These are phyloP conservation scores for Seminavis robusta DNA, from an alignment of 108 stramenopile species.

Conservation along the genomic window DNA sequence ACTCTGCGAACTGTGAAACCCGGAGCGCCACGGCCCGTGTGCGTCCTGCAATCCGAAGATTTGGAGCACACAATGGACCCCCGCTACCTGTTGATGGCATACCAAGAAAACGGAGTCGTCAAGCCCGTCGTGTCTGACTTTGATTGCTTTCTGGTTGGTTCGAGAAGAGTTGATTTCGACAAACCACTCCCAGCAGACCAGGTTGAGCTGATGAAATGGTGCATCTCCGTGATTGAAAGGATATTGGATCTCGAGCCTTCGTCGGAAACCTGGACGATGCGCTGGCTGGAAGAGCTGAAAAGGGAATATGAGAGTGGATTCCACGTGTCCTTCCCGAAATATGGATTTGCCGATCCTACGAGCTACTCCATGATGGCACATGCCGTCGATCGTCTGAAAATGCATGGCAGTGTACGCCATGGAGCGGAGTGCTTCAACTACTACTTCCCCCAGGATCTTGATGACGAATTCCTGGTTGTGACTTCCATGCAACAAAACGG, in stretches of 20 bases:
- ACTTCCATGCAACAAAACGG: conserved; percentile 16
- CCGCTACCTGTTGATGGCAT: conserved; percentile 41
- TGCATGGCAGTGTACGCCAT: conserved; percentile 51
- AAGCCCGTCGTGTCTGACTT: conserved; percentile 62
- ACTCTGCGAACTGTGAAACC: conserved; percentile 21
- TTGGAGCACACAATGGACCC: conserved; percentile 38
- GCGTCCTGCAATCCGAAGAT: conserved; percentile 39
- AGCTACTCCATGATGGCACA: conserved; percentile 50
- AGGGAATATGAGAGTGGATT: conserved; percentile 14
- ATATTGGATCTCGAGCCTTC: too few relatives aligned
- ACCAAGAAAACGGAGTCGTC: conserved; percentile 47
- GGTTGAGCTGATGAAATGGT: conserved; percentile 41
- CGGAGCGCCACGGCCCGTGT: conserved; percentile 30
- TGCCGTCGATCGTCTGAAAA: conserved; percentile 30
- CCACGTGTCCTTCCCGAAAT: conserved; percentile 46
- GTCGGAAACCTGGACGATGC: too few relatives aligned
- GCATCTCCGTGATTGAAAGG: conserved; percentile 29
- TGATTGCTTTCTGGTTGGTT: conserved; percentile 51
- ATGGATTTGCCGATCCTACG: conserved; percentile 56
- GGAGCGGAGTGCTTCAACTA: conserved; percentile 69
- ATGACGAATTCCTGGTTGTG: conserved; percentile 56
- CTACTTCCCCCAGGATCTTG: conserved; percentile 60
- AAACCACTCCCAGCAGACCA: conserved; percentile 51
- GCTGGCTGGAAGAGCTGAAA: conserved; percentile 55
- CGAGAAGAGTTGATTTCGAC: conserved; percentile 40